Evolutionary conservation across 371 early-diverging fungal species (phyloP).

Genomic region (Lichtheimia ramosa): DNA sequence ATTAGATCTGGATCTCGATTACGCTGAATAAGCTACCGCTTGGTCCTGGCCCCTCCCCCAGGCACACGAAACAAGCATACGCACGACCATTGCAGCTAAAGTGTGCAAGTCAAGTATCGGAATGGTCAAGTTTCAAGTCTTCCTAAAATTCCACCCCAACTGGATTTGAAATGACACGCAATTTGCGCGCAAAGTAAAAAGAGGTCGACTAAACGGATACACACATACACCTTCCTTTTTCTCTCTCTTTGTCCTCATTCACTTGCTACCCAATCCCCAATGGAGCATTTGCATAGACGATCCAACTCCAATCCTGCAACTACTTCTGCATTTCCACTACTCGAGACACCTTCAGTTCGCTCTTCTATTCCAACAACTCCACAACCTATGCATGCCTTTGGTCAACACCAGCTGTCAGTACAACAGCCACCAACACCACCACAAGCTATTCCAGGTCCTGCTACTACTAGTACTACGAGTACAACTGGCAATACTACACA

Average conservation of each 20-base stretch:
- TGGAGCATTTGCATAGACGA: constrained; percentile 14
- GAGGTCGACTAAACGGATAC: constrained; percentile 1
- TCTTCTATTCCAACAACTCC: constrained; percentile 9
- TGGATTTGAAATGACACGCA: constrained; percentile 16
- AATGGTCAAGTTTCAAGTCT: background rate
- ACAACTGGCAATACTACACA: constrained; percentile 1
- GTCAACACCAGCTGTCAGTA: constrained; percentile 9
- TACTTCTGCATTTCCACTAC: constrained; percentile 4
- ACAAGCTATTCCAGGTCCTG: background rate
- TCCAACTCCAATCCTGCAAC: constrained; percentile 9
- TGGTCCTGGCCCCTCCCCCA: background rate
- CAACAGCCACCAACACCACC: constrained; percentile 9
- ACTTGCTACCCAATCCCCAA: background rate
- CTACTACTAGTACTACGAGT: constrained; percentile 6
- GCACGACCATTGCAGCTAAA: background rate
- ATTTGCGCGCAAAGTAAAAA: constrained; percentile 6
- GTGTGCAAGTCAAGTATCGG: background rate
- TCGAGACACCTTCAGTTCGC: constrained; percentile 12
- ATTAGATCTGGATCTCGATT: too few relatives aligned
- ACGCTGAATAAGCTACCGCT: too few relatives aligned
- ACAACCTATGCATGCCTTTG: constrained; percentile 4
- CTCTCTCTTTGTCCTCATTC: too few relatives aligned
- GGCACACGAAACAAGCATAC: background rate
- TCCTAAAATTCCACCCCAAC: constrained; percentile 11
- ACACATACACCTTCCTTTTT: too few relatives aligned